Conservation (phyloP, 2,329 filamentous ascomycete species). For the Aureobasidium pullulans region DNA sequence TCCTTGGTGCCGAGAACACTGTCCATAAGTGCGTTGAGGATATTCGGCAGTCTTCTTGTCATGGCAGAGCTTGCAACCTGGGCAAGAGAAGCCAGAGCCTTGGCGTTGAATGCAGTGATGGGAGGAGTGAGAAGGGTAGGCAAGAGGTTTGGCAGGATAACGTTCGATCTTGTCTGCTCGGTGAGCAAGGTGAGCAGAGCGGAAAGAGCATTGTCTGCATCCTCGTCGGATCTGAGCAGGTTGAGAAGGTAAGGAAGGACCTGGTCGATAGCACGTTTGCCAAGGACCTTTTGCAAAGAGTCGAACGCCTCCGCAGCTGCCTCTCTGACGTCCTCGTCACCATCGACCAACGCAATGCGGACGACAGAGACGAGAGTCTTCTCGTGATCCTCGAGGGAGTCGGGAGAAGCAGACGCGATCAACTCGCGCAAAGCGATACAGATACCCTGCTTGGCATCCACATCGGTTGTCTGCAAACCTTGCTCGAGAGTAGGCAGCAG, state of each 20-base stretch:
- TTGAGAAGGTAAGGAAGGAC: slow-evolving; percentile 88
- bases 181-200: slow-evolving; percentile 91
- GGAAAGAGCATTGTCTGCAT: slow-evolving; percentile 86
- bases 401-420: slow-evolving; percentile 78
- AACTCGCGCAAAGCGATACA: slow-evolving; percentile 93
- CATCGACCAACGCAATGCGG: slow-evolving; percentile 83
- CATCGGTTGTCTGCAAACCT: slow-evolving; percentile 78
- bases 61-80: slow-evolving; percentile 85
- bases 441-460: slow-evolving; percentile 92
- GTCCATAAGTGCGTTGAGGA: slow-evolving; percentile 91
- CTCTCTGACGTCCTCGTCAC: slow-evolving; percentile 82
- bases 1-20: slow-evolving; percentile 75
- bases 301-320: slow-evolving; percentile 97
- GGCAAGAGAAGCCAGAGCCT: slow-evolving; percentile 83
- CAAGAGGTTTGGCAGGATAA: slow-evolving; percentile 92
- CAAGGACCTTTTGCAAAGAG: slow-evolving; percentile 83
- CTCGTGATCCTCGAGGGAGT: slow-evolving; percentile 88
- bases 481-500: slow-evolving; percentile 88
- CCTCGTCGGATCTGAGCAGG: slow-evolving; percentile 75
- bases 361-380: slow-evolving; percentile 93
- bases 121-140: slow-evolving; percentile 85
- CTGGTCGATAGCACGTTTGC: slow-evolving; percentile 91
- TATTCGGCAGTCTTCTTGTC: slow-evolving; percentile 80
- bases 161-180: slow-evolving; percentile 86
- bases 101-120: slow-evolving; percentile 91